Evolutionary conservation across 75 land plant genomes (phyloP), one percentile per base, ranked within the genome.

Genomic region (Cryptomeria japonica): DNA sequence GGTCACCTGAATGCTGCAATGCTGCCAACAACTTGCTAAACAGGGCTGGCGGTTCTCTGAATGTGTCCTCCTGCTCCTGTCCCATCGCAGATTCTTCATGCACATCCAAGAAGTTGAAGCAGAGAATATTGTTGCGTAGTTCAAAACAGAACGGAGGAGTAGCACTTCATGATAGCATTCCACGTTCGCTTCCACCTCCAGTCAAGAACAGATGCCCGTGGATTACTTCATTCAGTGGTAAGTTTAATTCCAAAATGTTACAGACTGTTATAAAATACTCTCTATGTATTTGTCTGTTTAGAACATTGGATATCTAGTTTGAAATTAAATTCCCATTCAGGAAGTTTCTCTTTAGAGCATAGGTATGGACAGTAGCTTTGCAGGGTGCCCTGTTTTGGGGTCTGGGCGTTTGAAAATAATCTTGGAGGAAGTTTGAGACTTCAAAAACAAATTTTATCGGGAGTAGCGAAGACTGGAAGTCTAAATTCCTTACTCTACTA

Each of bases 171-270:
- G 37, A 75, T 25, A 34, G 77, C 37, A 75, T 34, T 34, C 77
- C 77, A 12, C 42, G 8, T 0, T 41, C 31, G 13, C 34, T 2
- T 44, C 32, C n/a, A 10, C 84, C 84, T n/a, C 84, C 31, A 44
- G 31, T 82, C 44, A 82, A n/a, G 49, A 85, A 56, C 10, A 36
- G 37, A 56, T 85, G 86, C n/a, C 22, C 86, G 41, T 85, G 86
- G 86, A 85, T 85, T 53, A 85, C 86, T 37, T 53, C 38, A 56
- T 19, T 32, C 32, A 85, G 58, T 36, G 86, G 86, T 85, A 56
- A 18, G 64, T 32, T 13, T 25, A 64, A 28, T 64, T 64, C 70
- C 70, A 64, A 25, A 25, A 64, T 6, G n/a, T 22, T 19, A 58
- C 7, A 22, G 64, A 19, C 2, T 18, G 25, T 25, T 64, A 0